Conservation (phyloP, 2,329 filamentous ascomycete genomes). For the Colletotrichum viniferum region DNA sequence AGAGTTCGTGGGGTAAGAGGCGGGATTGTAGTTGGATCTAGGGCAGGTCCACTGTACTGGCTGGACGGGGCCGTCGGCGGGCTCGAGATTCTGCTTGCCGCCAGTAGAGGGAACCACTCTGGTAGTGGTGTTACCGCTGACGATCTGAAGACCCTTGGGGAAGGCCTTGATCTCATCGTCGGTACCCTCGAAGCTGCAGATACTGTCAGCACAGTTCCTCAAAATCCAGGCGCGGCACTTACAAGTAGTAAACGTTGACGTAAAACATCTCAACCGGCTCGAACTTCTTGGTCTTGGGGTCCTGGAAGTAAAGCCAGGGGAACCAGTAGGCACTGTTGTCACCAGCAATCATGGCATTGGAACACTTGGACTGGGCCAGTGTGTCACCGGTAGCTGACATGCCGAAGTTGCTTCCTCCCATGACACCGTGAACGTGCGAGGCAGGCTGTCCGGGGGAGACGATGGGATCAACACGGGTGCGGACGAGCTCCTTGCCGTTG, state of each 20-base stretch:
- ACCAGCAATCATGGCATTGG: slow-evolving; percentile 69
- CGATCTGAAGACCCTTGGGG: slow-evolving; percentile 72
- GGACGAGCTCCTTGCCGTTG: slow-evolving; percentile 67
- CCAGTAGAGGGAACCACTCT: slow-evolving; percentile 61
- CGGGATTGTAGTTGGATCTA: slow-evolving; percentile 49
- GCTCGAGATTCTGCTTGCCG: slow-evolving; percentile 54
- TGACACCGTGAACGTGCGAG: slow-evolving; percentile 71
- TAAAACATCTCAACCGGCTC: slow-evolving; percentile 73
- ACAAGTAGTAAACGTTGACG: slow-evolving; percentile 80
- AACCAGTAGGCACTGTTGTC: slow-evolving; percentile 82
- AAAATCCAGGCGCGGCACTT: slow-evolving; percentile 28
- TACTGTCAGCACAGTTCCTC: slow-evolving; percentile 29
- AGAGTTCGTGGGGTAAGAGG: slow-evolving; percentile 58
- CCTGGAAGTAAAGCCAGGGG: slow-evolving; percentile 71
- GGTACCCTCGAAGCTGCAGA: slow-evolving; percentile 59
- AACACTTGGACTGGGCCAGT: slow-evolving; percentile 68
- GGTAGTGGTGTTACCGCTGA: slow-evolving; percentile 66
- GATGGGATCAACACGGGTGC: slow-evolving; percentile 71
- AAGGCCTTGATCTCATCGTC: slow-evolving; percentile 73
- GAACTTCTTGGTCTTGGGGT: slow-evolving; percentile 65
- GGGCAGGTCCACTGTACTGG: slow-evolving; percentile 66
- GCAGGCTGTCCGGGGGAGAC: slow-evolving; percentile 63
- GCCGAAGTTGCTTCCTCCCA: slow-evolving; percentile 73
- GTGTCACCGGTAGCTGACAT: slow-evolving; percentile 64
- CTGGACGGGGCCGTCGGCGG: slow-evolving; percentile 55